Evolutionary conservation across 2,329 filamentous ascomycete species (phyloP), one percentile per base, ranked within the genome.

Genomic region (Colletotrichum sp.): DNA sequence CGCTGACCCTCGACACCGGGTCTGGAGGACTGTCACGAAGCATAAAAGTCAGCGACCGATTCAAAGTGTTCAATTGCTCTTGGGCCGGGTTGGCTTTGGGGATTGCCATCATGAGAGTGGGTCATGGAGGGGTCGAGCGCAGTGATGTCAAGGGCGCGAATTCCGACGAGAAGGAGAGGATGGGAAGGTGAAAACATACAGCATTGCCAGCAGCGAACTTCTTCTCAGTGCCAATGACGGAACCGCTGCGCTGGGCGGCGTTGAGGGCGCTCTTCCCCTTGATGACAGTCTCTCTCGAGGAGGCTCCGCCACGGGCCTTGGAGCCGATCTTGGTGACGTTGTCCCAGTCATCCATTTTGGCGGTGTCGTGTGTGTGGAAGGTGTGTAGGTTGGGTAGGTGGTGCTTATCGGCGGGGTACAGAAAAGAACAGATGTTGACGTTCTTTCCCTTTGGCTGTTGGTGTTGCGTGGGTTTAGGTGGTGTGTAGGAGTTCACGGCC

Each of bases 301-400:
- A 85, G 74, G 86, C 90, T 80, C 93, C 94, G 79, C 92, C 91
- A 82, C 93, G 92, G 83, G 91, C 91, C 87, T 94, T 96, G 91
- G 92, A 95, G 83, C 97, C 97, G 84, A 99, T 98, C 91, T 97
- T 98, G 87, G 96, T 98, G 80, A 94, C 92, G 80, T 88, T 86
- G 81, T 98, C 94, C 96, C 96, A 98, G 82, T 98, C 95, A 69
- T 84, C 85, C 91, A 94, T 92, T 68, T 82, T 93, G 93, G 92
- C 91, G 80, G 80, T 71, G 76, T 78, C 80, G 69, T 76, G 28
- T 30, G 32, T 43, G 70, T 75, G 61, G 70, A 32, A 34, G 36
- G 70, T 60, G 25, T 10, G 36, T 25, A 32, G 34, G 39, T 32
- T 65, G 22, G n/a, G 13, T 43, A 28, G 64, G 9, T 61, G 30